These are phyloP conservation scores for Fusarium circinatum DNA, from an alignment of 2,329 filamentous ascomycete genomes.

Conservation along the genomic window DNA sequence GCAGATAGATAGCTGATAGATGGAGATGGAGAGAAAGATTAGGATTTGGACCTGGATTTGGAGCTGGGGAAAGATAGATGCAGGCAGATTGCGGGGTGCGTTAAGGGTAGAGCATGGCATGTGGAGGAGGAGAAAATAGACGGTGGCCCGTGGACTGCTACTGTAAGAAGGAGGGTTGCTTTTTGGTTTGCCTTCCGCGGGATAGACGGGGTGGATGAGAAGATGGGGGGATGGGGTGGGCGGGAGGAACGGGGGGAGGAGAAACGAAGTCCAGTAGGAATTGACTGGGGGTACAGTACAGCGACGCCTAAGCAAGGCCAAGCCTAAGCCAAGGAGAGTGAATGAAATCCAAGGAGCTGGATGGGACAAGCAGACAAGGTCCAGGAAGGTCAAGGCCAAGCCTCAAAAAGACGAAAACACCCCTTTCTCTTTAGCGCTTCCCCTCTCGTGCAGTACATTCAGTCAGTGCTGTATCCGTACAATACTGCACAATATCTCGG, in stretches of 20 bases:
- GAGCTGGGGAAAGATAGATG: slow-evolving; percentile 43
- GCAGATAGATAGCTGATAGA: slow-evolving; percentile 32
- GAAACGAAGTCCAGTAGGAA: slow-evolving; percentile 5
- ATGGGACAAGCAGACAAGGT: slow-evolving; percentile 24
- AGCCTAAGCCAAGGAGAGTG: slow-evolving; percentile 19
- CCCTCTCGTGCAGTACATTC: slow-evolving; percentile 35
- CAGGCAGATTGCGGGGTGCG: slow-evolving; percentile 45
- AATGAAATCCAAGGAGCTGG: slow-evolving; percentile 30
- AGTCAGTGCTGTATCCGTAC: not conserved
- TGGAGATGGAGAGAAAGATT: slow-evolving; percentile 31
- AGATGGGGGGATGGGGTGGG: not conserved
- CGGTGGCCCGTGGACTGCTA: slow-evolving; percentile 40
- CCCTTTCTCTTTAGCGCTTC: slow-evolving; percentile 36
- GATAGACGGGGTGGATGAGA: slow-evolving; percentile 5
- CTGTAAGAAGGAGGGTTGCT: slow-evolving; percentile 23
- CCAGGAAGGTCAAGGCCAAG: slow-evolving; percentile 30
- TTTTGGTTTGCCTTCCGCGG: slow-evolving; percentile 14
- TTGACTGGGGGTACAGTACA: slow-evolving; percentile 12
- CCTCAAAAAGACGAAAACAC: slow-evolving; percentile 32
- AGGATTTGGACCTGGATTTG: slow-evolving; percentile 40
- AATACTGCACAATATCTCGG: slow-evolving; percentile 26
- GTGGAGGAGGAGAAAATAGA: slow-evolving; percentile 42
- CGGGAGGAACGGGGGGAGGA: slow-evolving; percentile 1
- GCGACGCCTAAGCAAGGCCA: slow-evolving; percentile 7
- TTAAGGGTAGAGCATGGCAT: slow-evolving; percentile 41